Conservation (phyloP, 1,284 basidiomycete genomes). For the Sporisorium exsertum region DNA sequence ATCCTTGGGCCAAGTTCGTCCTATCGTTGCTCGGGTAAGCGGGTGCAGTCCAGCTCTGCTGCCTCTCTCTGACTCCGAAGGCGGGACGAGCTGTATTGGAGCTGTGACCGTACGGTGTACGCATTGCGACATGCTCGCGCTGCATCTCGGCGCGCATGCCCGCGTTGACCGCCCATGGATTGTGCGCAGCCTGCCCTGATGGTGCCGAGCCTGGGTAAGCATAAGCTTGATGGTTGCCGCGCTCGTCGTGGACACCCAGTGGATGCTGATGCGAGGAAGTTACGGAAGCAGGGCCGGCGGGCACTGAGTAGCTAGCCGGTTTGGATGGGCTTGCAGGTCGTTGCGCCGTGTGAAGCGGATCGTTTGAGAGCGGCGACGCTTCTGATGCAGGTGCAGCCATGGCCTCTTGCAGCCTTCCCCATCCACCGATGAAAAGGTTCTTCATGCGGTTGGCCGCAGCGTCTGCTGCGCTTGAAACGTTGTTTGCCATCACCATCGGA, state of each 20-base stretch:
- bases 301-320: neutral
- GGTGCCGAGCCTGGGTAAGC: neutral
- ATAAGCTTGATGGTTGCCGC: neutral
- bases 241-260: neutral
- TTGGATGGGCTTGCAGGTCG: conserved; percentile 23
- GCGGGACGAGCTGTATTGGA: conserved; percentile 3
- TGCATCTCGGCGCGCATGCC: conserved; percentile 42
- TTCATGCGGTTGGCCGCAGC: conserved; percentile 50
- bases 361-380: conserved; percentile 1
- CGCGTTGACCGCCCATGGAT: conserved; percentile 39
- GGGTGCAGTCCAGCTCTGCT: conserved; percentile 20
- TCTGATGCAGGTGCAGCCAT: conserved; percentile 40
- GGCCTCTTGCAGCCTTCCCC: conserved; percentile 54
- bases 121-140: conserved; percentile 43
- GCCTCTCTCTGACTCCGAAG: conserved; percentile 5
- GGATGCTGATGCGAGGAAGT: conserved; percentile 4
- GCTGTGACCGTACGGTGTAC: conserved; percentile 1
- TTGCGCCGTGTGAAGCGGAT: neutral
- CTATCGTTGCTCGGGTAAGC: neutral
- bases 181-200: conserved; percentile 15
- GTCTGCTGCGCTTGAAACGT: conserved; percentile 33
- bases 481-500: conserved; percentile 21
- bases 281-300: neutral
- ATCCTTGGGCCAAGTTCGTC: neutral
- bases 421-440: conserved; percentile 54